These are phyloP conservation scores for Hydnum rufescens DNA, from an alignment of 768 basidiomycete species.

Conservation along the genomic window DNA sequence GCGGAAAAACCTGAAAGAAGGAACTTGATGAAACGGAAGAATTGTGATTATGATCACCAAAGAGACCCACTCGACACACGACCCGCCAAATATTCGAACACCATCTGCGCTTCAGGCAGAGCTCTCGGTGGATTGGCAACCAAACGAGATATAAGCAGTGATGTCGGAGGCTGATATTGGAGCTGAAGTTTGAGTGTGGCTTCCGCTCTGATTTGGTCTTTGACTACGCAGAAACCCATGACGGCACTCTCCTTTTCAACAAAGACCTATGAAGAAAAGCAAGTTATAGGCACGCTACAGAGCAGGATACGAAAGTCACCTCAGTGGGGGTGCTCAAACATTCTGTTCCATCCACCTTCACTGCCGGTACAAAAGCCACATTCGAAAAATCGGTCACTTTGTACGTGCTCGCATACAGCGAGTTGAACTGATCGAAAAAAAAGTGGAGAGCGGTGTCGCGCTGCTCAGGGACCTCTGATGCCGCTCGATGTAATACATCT, in stretches of 20 bases:
- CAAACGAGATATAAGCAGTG: constrained; percentile 37
- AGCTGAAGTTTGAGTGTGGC: constrained; percentile 46
- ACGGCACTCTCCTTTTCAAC: constrained; percentile 42
- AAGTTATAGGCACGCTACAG: not conserved
- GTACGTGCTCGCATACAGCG: constrained; percentile 37
- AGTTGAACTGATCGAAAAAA: constrained; percentile 50
- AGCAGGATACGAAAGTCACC: constrained; percentile 22
- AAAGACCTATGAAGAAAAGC: constrained; percentile 34
- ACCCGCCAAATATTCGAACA: constrained; percentile 50
- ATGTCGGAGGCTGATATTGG: constrained; percentile 43
- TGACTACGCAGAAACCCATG: constrained; percentile 59
- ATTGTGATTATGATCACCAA: not conserved
- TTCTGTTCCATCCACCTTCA: constrained; percentile 26
- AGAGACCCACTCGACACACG: constrained; percentile 23
- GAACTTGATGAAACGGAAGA: not conserved
- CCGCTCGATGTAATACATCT: constrained; percentile 46
- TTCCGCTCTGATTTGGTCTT: constrained; percentile 31
- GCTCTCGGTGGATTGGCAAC: constrained; percentile 37
- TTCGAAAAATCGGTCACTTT: constrained; percentile 33
- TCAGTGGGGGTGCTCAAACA: constrained; percentile 44
- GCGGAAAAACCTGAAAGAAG: constrained; percentile 39
- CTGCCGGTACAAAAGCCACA: constrained; percentile 62
- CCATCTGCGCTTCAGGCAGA: constrained; percentile 32
- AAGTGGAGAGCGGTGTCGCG: constrained; percentile 58
- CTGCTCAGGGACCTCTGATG: constrained; percentile 29